Evolutionary conservation across 192 early-diverging fungal genomes (phyloP), one percentile per base, ranked within the genome.

Genomic region (Podila epicladia): DNA sequence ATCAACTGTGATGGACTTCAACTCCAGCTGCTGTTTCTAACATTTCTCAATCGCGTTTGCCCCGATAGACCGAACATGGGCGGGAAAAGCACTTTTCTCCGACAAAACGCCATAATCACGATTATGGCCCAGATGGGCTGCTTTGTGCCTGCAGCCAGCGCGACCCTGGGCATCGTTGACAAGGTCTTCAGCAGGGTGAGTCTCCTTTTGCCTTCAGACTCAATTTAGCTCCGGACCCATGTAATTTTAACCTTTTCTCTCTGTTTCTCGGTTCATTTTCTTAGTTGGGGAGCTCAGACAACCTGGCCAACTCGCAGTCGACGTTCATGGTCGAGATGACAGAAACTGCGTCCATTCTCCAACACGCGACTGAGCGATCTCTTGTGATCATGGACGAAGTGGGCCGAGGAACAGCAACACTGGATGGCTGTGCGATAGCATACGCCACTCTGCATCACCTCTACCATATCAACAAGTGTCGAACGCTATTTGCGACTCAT

Each of bases 401-500:
- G 8, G 87, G 87, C 11, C 78, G 87, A 31, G 82, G 88, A 58
- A 91, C 90, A 62, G 82, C 89, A 0, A 93, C 90, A 5, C 50
- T 85, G 19, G 93, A 95, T 58, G 93, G 92, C 8, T 83, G 92
- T 9, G 87, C 92, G 26, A 88, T 95, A 45, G 92, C 93, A 4
- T 93, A 90, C 62, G 91, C 94, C 2, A 90, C 90, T 0, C 78
- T 93, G 12, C 73, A 87, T 65, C 82, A 90, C 35, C 60, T 95
- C 22, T 85, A 91, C 58, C 84, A 90, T 64, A 37, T 65, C 12
- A 86, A 86, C 50, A 58, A 83, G 26, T 92, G 94, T 69, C 84
- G 90, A 45, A 89, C 92, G 0, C 64, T 95, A 6, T 93, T 95
- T 87, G 94, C 92, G 7, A 95, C 94, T 0, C 94, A 95, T 73